Evolutionary conservation across 2,329 filamentous ascomycete species (phyloP).

Genomic region (Colletotrichum lindemuthianum): DNA sequence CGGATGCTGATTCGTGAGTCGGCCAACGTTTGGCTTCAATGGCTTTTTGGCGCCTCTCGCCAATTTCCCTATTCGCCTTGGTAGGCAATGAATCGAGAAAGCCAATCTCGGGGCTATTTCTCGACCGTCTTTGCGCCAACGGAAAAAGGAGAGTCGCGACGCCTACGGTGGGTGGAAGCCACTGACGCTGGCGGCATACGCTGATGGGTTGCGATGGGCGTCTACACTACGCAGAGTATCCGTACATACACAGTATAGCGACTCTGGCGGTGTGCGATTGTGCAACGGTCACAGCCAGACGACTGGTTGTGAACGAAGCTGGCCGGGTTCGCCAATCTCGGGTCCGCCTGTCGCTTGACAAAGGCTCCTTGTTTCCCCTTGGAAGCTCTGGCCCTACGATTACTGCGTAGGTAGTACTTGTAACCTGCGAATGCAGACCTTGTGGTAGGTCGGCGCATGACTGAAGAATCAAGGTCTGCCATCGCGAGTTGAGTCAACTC

Average conservation of each 20-base stretch:
- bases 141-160: neutral
- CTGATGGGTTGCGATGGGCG: neutral
- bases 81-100: conserved; percentile 20
- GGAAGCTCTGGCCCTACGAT: neutral
- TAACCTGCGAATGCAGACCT: too few species aligned
- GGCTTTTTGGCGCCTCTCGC: conserved; percentile 8
- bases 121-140: neutral
- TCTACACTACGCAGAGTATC: conserved; percentile 4
- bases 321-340: conserved; percentile 22
- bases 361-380: conserved; percentile 15
- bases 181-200: conserved; percentile 24
- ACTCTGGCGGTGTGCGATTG: neutral
- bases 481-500: conserved; percentile 25
- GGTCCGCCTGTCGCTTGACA: conserved; percentile 12
- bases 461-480: conserved; percentile 8
- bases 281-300: neutral
- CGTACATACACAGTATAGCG: neutral
- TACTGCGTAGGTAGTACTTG: too few species aligned
- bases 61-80: conserved; percentile 11
- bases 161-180: conserved; percentile 6
- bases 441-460: neutral
- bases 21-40: conserved; percentile 11
- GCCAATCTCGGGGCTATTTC: conserved; percentile 17
- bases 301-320: neutral
- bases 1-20: conserved; percentile 8